phyloP scores from a whole-genome alignment of 1,139 yeast species.

The Trichomonascaceae sp. region DNA sequence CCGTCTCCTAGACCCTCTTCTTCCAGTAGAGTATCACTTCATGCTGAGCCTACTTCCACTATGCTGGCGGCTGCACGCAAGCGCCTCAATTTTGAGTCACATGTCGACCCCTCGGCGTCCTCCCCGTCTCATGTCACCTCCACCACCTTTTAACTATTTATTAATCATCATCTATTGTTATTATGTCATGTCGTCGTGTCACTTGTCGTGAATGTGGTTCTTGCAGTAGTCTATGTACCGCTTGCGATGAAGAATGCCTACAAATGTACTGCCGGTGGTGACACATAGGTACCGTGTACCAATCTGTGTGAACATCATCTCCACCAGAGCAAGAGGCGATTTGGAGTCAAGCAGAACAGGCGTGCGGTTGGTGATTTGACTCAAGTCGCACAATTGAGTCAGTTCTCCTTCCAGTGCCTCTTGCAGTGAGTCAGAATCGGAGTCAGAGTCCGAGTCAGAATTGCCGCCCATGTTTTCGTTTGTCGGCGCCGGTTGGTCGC shows the following conservation, averaged over 20 bases:
- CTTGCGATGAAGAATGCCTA: constrained; percentile 45
- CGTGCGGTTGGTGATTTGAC: constrained; percentile 33
- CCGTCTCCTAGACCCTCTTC: constrained; percentile 54
- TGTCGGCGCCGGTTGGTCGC: background rate
- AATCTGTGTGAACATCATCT: constrained; percentile 40
- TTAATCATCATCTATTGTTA: too few species aligned
- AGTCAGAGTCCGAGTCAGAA: background rate
- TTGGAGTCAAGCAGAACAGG: constrained; percentile 40
- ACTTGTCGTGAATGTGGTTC: too few species aligned
- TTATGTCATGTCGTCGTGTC: too few species aligned
- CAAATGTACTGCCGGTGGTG: constrained; percentile 36
- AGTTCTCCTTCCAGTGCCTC: constrained; percentile 11
- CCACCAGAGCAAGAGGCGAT: constrained; percentile 41
- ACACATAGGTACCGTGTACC: constrained; percentile 43
- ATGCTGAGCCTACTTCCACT: too few species aligned
- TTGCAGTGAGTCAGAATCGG: background rate
- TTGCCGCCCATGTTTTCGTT: constrained; percentile 2
- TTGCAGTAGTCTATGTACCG: constrained; percentile 35
- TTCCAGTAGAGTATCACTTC: too few species aligned
- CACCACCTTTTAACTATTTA: too few species aligned
- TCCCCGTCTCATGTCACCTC: too few species aligned
- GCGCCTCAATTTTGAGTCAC: constrained; percentile 11
- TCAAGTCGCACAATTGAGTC: constrained; percentile 29
- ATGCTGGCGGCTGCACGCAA: constrained; percentile 11
- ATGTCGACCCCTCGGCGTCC: too few species aligned